phyloP scores from a whole-genome alignment of 352 stramenopile genomes.

The Pythium insidiosum region DNA sequence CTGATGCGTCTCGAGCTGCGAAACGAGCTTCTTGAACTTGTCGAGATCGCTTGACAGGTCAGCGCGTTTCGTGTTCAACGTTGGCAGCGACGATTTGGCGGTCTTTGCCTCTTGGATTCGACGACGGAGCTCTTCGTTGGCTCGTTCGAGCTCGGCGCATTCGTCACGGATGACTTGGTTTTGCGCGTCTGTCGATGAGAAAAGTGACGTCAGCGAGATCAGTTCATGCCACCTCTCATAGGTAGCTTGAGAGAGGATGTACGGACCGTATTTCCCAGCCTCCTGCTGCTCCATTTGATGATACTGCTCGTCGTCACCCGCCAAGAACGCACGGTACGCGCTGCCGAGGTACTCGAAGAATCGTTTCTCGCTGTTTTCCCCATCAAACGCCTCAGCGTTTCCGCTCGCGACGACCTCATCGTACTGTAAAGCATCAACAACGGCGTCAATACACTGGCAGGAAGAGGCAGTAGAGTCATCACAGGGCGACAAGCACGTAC shows the following conservation, averaged over 20 bases:
- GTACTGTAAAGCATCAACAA: conserved; percentile 45
- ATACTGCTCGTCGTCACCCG: conserved; percentile 89
- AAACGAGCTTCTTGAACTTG: conserved; percentile 89
- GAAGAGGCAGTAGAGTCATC: neutral
- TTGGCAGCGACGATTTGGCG: conserved; percentile 68
- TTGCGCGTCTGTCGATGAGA: conserved; percentile 23
- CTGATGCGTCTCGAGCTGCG: conserved; percentile 74
- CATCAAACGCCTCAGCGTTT: conserved; percentile 48
- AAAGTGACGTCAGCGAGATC: neutral
- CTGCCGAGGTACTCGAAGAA: conserved; percentile 94
- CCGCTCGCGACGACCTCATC: conserved; percentile 64
- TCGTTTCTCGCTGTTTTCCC: conserved; percentile 75
- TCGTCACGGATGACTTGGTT: conserved; percentile 52
- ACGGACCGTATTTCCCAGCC: conserved; percentile 38
- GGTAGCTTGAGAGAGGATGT: conserved; percentile 1
- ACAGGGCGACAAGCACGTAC: conserved; percentile 29
- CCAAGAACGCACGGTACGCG: conserved; percentile 92
- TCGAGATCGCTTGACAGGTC: conserved; percentile 85
- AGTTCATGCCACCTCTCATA: neutral
- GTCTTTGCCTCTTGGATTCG: conserved; percentile 60
- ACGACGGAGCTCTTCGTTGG: conserved; percentile 52
- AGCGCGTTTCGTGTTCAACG: conserved; percentile 76
- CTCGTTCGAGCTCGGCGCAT: conserved; percentile 32
- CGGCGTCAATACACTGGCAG: conserved; percentile 4
- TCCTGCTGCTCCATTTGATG: conserved; percentile 81